phyloP scores from a whole-genome alignment of 2,329 filamentous ascomycete genomes.

The Sporothrix euskadiensis region DNA sequence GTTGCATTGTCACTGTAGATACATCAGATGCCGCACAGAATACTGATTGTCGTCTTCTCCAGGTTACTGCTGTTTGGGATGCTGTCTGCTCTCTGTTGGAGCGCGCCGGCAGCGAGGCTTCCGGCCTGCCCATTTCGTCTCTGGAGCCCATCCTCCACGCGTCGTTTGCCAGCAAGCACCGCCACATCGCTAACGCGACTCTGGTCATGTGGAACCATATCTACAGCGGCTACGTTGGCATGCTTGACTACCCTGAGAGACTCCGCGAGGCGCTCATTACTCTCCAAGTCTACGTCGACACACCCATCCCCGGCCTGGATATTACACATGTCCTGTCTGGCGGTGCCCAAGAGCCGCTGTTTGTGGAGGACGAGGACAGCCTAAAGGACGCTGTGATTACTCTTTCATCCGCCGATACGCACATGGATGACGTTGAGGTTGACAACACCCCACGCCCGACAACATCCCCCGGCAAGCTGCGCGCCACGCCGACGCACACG shows the following conservation, averaged over 20 bases:
- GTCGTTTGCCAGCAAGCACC: constrained; percentile 60
- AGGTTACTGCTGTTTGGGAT: constrained; percentile 50
- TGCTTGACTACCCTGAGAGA: constrained; percentile 63
- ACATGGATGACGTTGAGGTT: constrained; percentile 27
- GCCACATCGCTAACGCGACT: constrained; percentile 53
- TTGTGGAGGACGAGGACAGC: constrained; percentile 54
- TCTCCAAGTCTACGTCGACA: constrained; percentile 55
- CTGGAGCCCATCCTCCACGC: constrained; percentile 58
- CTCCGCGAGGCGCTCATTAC: constrained; percentile 64
- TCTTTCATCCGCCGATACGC: constrained; percentile 35
- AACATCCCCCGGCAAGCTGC: constrained; percentile 34
- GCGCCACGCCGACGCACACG: constrained; percentile 6
- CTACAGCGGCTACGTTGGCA: constrained; percentile 58
- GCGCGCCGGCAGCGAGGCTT: constrained; percentile 40
- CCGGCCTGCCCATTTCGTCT: constrained; percentile 50
- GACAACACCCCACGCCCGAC: constrained; percentile 34
- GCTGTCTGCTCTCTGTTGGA: constrained; percentile 47
- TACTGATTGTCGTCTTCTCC: constrained; percentile 24
- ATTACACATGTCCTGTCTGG: constrained; percentile 43
- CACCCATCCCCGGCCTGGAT: constrained; percentile 49
- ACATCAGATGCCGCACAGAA: background rate
- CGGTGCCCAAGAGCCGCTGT: constrained; percentile 43
- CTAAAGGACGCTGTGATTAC: constrained; percentile 36
- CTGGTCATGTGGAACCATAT: constrained; percentile 66
- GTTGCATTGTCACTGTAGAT: constrained; percentile 29